Evolutionary conservation across 73 alveolate genomes (phyloP), one percentile per base, ranked within the genome.

Genomic region (Tetrahymena thermophila): DNA sequence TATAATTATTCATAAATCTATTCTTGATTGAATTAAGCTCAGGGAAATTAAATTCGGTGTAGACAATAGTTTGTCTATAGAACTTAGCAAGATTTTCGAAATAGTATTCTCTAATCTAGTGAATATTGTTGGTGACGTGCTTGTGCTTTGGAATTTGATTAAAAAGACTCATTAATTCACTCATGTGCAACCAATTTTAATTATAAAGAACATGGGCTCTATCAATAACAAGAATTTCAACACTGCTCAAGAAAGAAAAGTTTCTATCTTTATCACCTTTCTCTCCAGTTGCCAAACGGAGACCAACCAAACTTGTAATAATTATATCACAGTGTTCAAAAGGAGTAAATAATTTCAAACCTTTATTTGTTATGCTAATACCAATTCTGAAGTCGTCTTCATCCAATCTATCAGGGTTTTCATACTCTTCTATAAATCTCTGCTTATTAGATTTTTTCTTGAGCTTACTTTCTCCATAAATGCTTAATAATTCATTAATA

Each of bases 361-460:
- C 84, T 85, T 85, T 85, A 19, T 85, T 85, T 3, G 95, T 43
- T 35, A 95, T 44, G 40, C 85, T 57, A 17, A 95, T 89, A 25
- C 97, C 97, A 9, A 95, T 95, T 35, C 97, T 85, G 94, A 95
- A 95, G 55, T 95, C 97, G 93, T 95, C 97, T 35, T 95, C 97
- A 58, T 89, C 93, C 37, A 95, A 40, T 95, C 97, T 95, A 9
- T 95, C 97, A 2, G 93, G 95, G 89, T 95, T 95, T 35, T 94
- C 93, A 43, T 85, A 95, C 28, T 95, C 97, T 37, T 44, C 94
- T 13, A 85, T 93, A 95, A 50, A 95, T 57, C 97, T 95, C 31
- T 95, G 94, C 34, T 89, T 95, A 16, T 95, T 95, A 2, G 94
- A 57, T 10, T 71, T 71, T 21, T 71, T 71, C 31, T 71, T 71